Evolutionary conservation across 208 protist genomes (phyloP).

Genomic region (Crithidia fasciculata): DNA sequence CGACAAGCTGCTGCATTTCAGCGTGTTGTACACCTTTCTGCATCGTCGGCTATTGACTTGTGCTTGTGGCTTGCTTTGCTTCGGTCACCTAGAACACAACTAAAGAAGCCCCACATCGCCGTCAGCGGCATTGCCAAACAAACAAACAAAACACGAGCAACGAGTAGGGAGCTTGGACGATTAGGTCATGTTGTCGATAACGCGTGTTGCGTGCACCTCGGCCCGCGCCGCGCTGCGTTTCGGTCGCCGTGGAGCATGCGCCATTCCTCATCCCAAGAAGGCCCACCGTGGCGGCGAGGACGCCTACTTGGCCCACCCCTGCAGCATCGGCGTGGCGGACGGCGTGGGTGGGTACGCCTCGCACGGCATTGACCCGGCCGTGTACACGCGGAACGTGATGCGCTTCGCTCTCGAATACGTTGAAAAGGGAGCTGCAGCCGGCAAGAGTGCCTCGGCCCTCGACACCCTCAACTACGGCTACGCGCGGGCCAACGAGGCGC

Average conservation of each 20-base stretch:
- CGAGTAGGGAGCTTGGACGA: not conserved
- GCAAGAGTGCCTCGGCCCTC: slow-evolving; percentile 45
- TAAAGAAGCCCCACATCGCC: not conserved
- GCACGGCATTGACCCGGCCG: slow-evolving; percentile 71
- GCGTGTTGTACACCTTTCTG: too few relatives aligned
- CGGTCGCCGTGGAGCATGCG: slow-evolving; percentile 68
- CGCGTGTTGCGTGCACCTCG: not conserved
- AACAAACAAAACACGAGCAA: too few relatives aligned
- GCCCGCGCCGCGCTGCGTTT: slow-evolving; percentile 38
- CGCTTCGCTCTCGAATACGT: slow-evolving; percentile 57
- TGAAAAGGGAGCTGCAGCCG: slow-evolving; percentile 17
- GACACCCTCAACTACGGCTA: slow-evolving; percentile 68
- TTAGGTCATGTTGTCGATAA: slow-evolving; percentile 12
- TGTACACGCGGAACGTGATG: slow-evolving; percentile 88
- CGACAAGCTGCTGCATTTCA: too few relatives aligned
- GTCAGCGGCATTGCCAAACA: not conserved
- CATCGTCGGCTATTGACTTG: too few relatives aligned
- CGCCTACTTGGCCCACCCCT: slow-evolving; percentile 76
- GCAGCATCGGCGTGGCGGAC: slow-evolving; percentile 83
- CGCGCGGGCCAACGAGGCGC: slow-evolving; percentile 41
- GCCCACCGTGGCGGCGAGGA: slow-evolving; percentile 82
- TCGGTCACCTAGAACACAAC: not conserved
- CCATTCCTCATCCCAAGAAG: slow-evolving; percentile 83
- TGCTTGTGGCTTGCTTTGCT: too few relatives aligned
- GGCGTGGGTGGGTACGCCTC: slow-evolving; percentile 85